Conservation (phyloP, 768 basidiomycete genomes). For the Phylloporus arenicola region DNA sequence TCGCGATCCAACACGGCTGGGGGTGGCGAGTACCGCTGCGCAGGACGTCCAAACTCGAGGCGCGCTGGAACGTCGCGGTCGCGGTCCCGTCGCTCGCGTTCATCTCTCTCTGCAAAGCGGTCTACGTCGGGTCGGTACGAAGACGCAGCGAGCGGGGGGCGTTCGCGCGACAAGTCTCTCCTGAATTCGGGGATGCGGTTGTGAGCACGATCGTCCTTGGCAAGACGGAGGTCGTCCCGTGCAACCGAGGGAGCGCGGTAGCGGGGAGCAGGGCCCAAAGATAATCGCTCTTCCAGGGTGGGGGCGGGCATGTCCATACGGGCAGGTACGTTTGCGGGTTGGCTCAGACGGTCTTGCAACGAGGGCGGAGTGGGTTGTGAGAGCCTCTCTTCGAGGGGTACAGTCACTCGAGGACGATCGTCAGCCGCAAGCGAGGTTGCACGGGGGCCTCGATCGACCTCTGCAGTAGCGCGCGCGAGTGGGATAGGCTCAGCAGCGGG, state of each 20-base stretch:
- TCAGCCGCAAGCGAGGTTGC: conserved; percentile 17
- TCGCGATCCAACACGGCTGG: conserved; percentile 33
- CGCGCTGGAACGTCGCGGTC: conserved; percentile 12
- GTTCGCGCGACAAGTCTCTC: conserved; percentile 35
- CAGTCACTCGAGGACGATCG: conserved; percentile 23
- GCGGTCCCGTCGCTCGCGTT: conserved; percentile 35
- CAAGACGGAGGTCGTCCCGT: conserved; percentile 32
- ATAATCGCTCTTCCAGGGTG: conserved; percentile 40
- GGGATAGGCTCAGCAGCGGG: conserved; percentile 17
- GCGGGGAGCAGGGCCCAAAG: conserved; percentile 28
- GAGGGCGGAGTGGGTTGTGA: conserved; percentile 32
- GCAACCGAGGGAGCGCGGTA: conserved; percentile 22
- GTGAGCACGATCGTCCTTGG: conserved; percentile 30
- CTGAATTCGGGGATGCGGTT: conserved; percentile 23
- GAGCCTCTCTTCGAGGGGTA: conserved; percentile 38
- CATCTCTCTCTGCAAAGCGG: conserved; percentile 31
- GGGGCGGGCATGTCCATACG: conserved; percentile 27
- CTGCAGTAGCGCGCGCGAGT: conserved; percentile 7
- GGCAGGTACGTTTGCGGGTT: conserved; percentile 20
- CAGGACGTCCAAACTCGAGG: conserved; percentile 13
- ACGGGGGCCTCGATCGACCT: conserved; percentile 27
- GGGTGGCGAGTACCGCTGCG: conserved; percentile 18
- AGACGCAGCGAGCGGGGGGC: conserved; percentile 20
- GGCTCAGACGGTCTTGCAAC: conserved; percentile 36
- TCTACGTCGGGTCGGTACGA: conserved; percentile 38